Base-by-base conservation (phyloP, 352 stramenopile genomes). In the Phytophthora brassicae region DNA sequence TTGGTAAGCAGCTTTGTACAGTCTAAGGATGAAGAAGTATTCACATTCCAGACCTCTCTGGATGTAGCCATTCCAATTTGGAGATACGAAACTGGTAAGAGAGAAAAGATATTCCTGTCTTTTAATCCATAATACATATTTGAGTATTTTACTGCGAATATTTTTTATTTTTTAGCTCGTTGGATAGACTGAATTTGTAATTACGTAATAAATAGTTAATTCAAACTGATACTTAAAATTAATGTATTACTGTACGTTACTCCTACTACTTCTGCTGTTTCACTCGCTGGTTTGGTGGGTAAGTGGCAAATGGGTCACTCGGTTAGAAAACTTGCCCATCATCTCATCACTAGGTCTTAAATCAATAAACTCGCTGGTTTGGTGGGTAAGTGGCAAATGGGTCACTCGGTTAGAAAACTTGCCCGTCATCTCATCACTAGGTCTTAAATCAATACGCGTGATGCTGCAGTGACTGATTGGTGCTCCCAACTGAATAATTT, bases 241-340 rank as follows among this genome's bases (percentile, higher is more conserved):
- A 19, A 6, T 11, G 8, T n/a, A n/a, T 60, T 69, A 36, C 38
- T 44, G 38, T 44, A 56, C 42, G 56, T 49, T 26, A 57, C 29
- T 57, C 17, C 13, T 9, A 65, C 46, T 71, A 24, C 60, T 14
- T n/a, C 36, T 45, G n/a, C 33, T 57, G 48, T 19, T 28, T 82
- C 74, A 92, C 59, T 92, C 81, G 60, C 79, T 90, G 11, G 84
- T 90, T 29, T 83, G 84, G 46, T 91, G 77, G 2, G 80, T 90
- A 23, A 90, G 74, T 13, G 81, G 77, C 53, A 92, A 60, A 51
- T 92, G 84, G 11, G 74, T 64, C 48, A 92, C 77, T 31, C 78
- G 79, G 57, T 92, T 92, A 23, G 75, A 72, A 50, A 74, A 90
- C 39, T 66, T 70, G 17, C 77, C 74, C 17, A 67, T 50, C 70